These are phyloP conservation scores for Plasmodium relictum DNA, from an alignment of 169 alveolate genomes.

Conservation along the genomic window DNA sequence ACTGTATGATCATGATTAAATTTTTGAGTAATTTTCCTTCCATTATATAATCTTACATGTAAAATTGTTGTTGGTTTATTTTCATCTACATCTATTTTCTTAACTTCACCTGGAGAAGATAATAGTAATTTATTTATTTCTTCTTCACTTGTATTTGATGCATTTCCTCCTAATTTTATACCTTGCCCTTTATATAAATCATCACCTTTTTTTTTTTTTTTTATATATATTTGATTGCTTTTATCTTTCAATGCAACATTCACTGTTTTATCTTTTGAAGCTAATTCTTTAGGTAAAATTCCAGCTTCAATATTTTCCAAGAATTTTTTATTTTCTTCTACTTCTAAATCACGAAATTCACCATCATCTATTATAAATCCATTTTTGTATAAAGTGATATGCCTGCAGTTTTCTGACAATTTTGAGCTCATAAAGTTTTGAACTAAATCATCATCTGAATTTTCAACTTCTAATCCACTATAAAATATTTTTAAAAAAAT, in stretches of 20 bases:
- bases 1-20: constrained; percentile 76
- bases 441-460: constrained; percentile 51
- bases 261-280: constrained; percentile 80
- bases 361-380: constrained; percentile 95
- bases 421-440: constrained; percentile 24
- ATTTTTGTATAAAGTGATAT: constrained; percentile 86
- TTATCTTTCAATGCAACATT: constrained; percentile 81
- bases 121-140: constrained; percentile 50
- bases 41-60: constrained; percentile 70
- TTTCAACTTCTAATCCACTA: constrained; percentile 68
- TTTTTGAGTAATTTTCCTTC: constrained; percentile 44
- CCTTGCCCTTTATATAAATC: constrained; percentile 64
- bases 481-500: neutral
- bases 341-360: constrained; percentile 90
- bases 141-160: constrained; percentile 23
- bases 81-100: constrained; percentile 35
- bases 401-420: constrained; percentile 63
- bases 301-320: constrained; percentile 93
- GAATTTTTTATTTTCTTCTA: constrained; percentile 91
- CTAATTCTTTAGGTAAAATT: constrained; percentile 94
- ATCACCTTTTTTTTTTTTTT: constrained; percentile 35
- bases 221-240: constrained; percentile 76
- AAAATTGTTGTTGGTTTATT: constrained; percentile 42
- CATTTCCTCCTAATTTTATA: constrained; percentile 37
- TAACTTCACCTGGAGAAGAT: constrained; percentile 25